Evolutionary conservation across 2,329 filamentous ascomycete species (phyloP), one percentile per base, ranked within the genome.

Genomic region (Ophiostoma australiae): DNA sequence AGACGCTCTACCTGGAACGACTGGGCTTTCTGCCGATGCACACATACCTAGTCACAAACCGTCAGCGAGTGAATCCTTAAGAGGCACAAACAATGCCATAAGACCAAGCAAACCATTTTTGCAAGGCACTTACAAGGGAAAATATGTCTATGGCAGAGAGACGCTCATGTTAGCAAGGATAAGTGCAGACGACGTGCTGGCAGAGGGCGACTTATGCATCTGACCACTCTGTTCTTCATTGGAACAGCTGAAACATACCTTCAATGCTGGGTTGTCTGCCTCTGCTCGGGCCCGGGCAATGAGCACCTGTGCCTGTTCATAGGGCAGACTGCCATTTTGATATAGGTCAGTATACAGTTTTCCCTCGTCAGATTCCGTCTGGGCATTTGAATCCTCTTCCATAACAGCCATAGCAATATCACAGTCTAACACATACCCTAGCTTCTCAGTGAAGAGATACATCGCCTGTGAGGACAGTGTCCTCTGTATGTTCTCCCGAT

Each of bases 1-100:
- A 65, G 6, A 17, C 31, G 35, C 35, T 23, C 63, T 66, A 66
- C n/a, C 63, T n/a, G 33, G 20, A 35, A 23, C 63, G 63, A 23
- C 8, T 66, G 20, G 85, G 84, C 74, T 89, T 90, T 73, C 83
- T 82, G 68, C 87, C 87, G 74, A 89, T 88, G 73, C 86, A 89
- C 52, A 89, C 84, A 76, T 89, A 89, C 20, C 63, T 66, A n/a
- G 11, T 23, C 1, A 33, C 20, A 66, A 35, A 3, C 4, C 11
- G 63, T 66, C 37, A 66, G 63, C 63, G 41, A 41, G n/a, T n/a
- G 23, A 17, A 31, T 8, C 11, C 11, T 15, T 1, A 23, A 13
- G 10, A 13, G 52, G n/a, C n/a, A 23, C 8, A 58, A 31, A 4
- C 23, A 39, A 13, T 20, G 17, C 33, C 11, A 66, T 23, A 17